phyloP scores from a whole-genome alignment of 2,329 filamentous ascomycete species.

The Aspergillus ruber region DNA sequence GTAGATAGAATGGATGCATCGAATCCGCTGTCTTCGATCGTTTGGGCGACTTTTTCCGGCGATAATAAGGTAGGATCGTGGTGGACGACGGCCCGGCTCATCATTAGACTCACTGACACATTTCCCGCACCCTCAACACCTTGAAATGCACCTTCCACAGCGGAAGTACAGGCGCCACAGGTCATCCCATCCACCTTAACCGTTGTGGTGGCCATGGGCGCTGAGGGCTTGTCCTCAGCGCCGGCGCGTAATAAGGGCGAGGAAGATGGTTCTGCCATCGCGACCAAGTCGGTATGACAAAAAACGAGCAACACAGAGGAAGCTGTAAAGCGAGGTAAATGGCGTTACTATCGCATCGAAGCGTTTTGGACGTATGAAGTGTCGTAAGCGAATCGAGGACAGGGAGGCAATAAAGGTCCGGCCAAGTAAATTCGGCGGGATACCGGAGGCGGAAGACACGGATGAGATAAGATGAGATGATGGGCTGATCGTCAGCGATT shows the following conservation, averaged over 20 bases:
- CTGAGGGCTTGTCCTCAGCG: conserved; percentile 21
- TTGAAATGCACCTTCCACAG: conserved; percentile 89
- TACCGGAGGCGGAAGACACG: background rate
- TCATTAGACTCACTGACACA: conserved; percentile 87
- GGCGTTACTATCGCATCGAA: conserved; percentile 13
- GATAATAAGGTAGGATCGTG: conserved; percentile 73
- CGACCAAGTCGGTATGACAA: conserved; percentile 6
- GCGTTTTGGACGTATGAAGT: background rate
- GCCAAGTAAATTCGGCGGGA: background rate
- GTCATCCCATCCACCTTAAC: conserved; percentile 79
- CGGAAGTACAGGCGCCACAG: conserved; percentile 90
- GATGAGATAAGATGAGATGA: background rate
- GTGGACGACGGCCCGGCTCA: conserved; percentile 90
- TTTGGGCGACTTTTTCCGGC: conserved; percentile 70
- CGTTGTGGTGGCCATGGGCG: conserved; percentile 81
- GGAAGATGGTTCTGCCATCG: conserved; percentile 14
- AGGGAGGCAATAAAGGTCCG: background rate
- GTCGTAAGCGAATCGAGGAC: background rate
- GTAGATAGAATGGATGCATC: conserved; percentile 84
- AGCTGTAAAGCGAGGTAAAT: conserved; percentile 1
- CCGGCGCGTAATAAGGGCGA: conserved; percentile 13
- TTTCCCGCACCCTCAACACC: conserved; percentile 72
- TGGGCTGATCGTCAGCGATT: background rate
- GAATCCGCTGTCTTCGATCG: conserved; percentile 87
- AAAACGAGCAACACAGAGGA: conserved; percentile 9